Evolutionary conservation across 768 basidiomycete species (phyloP), one percentile per base, ranked within the genome.

Genomic region (Phanerodontia chrysosporium): DNA sequence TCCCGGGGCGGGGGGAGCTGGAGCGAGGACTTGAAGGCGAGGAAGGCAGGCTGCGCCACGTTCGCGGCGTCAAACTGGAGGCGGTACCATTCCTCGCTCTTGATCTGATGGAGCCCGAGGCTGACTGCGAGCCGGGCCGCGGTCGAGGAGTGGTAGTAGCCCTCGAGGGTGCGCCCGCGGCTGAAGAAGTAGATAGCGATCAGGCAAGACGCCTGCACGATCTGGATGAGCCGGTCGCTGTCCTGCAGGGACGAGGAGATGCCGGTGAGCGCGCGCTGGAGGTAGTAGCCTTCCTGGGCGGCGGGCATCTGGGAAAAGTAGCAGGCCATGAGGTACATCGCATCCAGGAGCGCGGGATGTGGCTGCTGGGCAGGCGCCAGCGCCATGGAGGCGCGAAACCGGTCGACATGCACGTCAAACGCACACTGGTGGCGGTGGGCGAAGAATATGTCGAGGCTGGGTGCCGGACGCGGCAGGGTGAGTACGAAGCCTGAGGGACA

Each of bases 41-140:
- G 21, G 44, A 57, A 54, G 4, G 64, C 54, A 0, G 61, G 59
- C 46, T 55, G 57, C 6, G 57, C 22, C 45, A 58, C 55, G 4
- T 2, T 25, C 1, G 22, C 29, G 3, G 53, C 4, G 13, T 60
- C 51, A 24, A 65, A 49, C 42, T 64, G 64, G 21, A 61, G 51
- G 27, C 63, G 59, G 53, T 64, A 64, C 61, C 60, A 64, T 32
- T 66, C 69, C 22, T 63, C 66, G 21, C 74, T 67, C 2, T 71
- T 72, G 48, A 85, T 75, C 63, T 83, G 83, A 67, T 85, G 82
- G 14, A 86, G 70, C 27, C 82, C 82, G n/a, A 83, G 76, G 12
- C 79, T 81, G 21, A 83, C 74, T n/a, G 84, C 82, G 22, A 86
- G 75, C n/a, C 83, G 78, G 42, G 83, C 80, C 5, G 84, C 83